A percentile compares a stretch with the other conserved stretches of the same genome.
Evolutionary conservation across 768 basidiomycete genomes (phyloP).

Genomic region (Leccinum variicolor): DNA sequence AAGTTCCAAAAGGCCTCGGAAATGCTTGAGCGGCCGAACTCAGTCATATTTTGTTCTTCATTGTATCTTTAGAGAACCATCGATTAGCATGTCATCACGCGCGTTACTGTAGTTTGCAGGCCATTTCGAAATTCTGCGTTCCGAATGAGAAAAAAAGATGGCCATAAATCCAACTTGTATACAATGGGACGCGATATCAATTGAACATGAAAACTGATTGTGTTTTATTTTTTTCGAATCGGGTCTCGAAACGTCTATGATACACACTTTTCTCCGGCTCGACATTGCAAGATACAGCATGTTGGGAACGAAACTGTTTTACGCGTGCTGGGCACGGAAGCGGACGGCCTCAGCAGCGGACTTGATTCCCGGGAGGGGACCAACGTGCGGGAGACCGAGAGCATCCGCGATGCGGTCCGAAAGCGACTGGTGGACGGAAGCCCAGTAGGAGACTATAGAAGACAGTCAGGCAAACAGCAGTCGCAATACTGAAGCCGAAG

Average conservation of each 20-base stretch:
- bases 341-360: constrained; percentile 54
- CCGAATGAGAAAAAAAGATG: neutral
- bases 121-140: neutral
- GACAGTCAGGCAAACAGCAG: neutral
- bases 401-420: constrained; percentile 78
- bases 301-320: neutral
- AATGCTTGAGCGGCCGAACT: constrained; percentile 91
- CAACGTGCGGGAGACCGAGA: constrained; percentile 50
- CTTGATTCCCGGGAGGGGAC: constrained; percentile 54
- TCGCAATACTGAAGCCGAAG: neutral
- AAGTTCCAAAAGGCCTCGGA: constrained; percentile 91
- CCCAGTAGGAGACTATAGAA: constrained; percentile 67
- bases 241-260: neutral
- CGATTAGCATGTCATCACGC: neutral
- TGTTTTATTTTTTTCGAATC: neutral
- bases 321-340: constrained; percentile 36
- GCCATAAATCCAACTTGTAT: too few species aligned
- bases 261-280: neutral
- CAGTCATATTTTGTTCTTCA: constrained; percentile 88
- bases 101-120: neutral
- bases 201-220: neutral
- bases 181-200: neutral
- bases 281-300: neutral
- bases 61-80: constrained; percentile 59
- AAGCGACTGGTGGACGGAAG: constrained; percentile 70